Base-by-base conservation (phyloP, 495 filamentous ascomycete genomes). In the Aspergillus diversus region DNA sequence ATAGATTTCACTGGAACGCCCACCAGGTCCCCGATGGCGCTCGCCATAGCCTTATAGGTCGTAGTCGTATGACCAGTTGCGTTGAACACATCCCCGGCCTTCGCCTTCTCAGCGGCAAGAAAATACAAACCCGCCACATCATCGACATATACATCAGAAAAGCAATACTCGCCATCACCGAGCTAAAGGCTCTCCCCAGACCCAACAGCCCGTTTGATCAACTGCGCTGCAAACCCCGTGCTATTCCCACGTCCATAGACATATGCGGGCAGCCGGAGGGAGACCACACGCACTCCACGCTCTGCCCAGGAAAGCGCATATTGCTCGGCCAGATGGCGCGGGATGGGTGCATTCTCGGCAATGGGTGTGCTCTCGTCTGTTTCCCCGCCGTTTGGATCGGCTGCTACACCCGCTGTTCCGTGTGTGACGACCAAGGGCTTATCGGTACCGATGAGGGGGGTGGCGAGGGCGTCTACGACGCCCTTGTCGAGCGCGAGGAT, bases 51-150 rank as follows among this genome's bases (percentile, higher is more conserved):
- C 68, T 75, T 79, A 55, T 75, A 69, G 0, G 61, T 16, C 0
- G 80, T 66, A 8, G 69, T 75, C 31, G 80, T 75, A 39, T 82
- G 74, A 1, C 66, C 80, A 27, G 77, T 74, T 8, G 68, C 76
- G 63, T 83, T 79, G 51, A 73, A 81, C 5, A 64, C 66, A 5
- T 69, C 65, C 2, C 80, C 80, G 0, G 76, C 70, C 21, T 34
- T 59, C 4, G 70, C 82, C 47, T 76, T 77, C 69, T 82, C 80
- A 7, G 81, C 63, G 2, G 75, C 80, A 4, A 80, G 71, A 5
- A 75, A 72, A 53, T 71, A 83, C 7, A 79, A 48, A 32, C 37
- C 33, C 4, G 82, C 81, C 15, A 77, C 71, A 62, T 84, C 82
- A 9, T 66, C 55, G 5, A 73, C 66, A 59, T 82, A 76, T 4